Evolutionary conservation across 805 yeast species (phyloP).

Genomic region (Brettanomyces sp.): DNA sequence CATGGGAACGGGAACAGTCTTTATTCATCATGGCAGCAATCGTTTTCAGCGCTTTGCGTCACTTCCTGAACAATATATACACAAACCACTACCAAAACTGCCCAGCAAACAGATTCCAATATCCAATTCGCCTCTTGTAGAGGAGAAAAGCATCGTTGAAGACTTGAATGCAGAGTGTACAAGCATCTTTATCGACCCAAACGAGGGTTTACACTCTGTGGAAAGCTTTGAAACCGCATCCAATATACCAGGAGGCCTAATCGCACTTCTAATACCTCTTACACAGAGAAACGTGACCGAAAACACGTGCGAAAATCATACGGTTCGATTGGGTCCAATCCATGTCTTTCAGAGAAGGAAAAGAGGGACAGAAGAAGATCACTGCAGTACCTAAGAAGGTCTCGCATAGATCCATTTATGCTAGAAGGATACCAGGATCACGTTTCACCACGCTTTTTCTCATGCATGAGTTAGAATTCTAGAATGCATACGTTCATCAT

Average conservation of each 20-base stretch:
- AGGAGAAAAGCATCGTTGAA: too few relatives aligned
- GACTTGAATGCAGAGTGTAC: too few relatives aligned
- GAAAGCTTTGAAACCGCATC: too few relatives aligned
- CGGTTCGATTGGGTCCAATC: neutral
- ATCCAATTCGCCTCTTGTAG: constrained; percentile 5
- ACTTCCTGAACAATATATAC: neutral
- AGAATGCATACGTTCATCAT: too few relatives aligned
- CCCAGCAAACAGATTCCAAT: neutral
- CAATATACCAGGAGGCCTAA: too few relatives aligned
- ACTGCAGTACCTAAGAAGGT: constrained; percentile 12
- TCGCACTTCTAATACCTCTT: too few relatives aligned
- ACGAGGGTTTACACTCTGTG: too few relatives aligned
- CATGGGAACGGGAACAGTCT: neutral
- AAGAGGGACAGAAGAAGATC: constrained; percentile 9
- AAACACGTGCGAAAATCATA: neutral
- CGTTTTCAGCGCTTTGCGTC: neutral
- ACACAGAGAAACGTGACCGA: too few relatives aligned
- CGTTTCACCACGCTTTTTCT: neutral
- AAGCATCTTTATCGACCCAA: too few relatives aligned
- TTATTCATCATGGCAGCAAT: neutral
- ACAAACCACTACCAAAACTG: neutral
- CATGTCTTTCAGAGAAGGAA: too few relatives aligned
- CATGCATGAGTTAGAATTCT: too few relatives aligned
- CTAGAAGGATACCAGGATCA: constrained; percentile 20
- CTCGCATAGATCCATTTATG: constrained; percentile 22